phyloP scores from a whole-genome alignment of 23 red algal species.

The Gracilariopsis chorda region DNA sequence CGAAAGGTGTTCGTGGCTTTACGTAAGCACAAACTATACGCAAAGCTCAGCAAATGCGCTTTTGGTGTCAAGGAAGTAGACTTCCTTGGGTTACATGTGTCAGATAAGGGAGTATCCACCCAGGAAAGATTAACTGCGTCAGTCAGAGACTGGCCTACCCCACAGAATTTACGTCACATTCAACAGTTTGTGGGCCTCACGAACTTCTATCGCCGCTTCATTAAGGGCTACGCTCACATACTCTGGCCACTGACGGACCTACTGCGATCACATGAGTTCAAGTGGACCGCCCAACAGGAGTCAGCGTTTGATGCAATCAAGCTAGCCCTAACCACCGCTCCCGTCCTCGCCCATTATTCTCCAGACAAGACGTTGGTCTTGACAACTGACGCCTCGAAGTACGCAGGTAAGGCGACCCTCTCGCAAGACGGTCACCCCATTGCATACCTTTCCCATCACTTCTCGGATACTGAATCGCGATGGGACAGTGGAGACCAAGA shows the following conservation, averaged over 20 bases:
- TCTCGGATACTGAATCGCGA: neutral
- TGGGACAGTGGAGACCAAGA: constrained; percentile 33
- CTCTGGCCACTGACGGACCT: neutral
- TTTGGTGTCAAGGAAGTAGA: neutral
- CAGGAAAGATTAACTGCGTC: neutral
- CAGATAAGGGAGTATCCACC: neutral
- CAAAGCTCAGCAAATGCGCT: neutral
- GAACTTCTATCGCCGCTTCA: constrained; percentile 11
- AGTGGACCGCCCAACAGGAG: too few relatives aligned
- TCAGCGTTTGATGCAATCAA: too few relatives aligned
- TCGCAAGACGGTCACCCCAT: neutral
- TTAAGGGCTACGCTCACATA: neutral
- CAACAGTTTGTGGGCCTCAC: neutral
- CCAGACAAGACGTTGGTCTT: neutral
- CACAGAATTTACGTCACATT: neutral
- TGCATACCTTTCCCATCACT: too few relatives aligned
- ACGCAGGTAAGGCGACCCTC: neutral
- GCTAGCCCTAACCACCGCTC: neutral
- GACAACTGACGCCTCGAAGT: neutral
- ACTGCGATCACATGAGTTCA: too few relatives aligned
- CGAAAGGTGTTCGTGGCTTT: neutral
- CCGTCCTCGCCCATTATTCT: neutral
- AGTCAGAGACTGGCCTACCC: neutral
- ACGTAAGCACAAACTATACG: neutral
- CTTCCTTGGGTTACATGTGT: neutral